Percentiles rank a stretch among this genome's conserved stretches.
These are phyloP conservation scores for Solanum hybrid DNA, from an alignment of 305 asterid genomes.

Conservation along the genomic window DNA sequence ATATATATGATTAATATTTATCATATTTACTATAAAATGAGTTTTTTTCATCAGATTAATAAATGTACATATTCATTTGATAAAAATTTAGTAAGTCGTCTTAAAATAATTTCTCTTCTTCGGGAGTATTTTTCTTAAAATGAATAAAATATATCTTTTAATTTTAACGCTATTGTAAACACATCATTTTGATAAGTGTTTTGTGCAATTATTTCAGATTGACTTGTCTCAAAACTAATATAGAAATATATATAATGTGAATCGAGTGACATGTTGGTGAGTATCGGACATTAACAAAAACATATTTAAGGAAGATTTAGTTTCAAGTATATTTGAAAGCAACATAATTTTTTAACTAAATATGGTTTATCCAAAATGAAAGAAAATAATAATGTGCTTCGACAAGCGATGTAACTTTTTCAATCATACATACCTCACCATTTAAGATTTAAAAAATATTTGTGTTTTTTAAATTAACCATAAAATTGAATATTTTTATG, in stretches of 20 bases:
- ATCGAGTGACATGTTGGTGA: not conserved
- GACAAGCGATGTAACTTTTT: not conserved
- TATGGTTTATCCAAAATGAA: not conserved
- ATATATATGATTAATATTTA: not conserved
- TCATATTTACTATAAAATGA: not conserved
- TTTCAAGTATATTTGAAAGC: not conserved
- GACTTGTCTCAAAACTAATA: not conserved
- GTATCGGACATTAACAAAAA: not conserved
- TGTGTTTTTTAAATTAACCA: not conserved
- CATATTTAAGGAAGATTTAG: not conserved
- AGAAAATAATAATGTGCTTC: not conserved
- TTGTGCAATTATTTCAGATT: not conserved
- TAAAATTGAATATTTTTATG: not conserved
- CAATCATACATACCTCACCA: not conserved
- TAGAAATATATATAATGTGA: not conserved
- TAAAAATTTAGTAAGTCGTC: not conserved
- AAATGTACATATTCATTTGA: not conserved
- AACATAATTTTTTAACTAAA: not conserved
- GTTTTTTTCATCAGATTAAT: not conserved
- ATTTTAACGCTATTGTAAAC: not conserved
- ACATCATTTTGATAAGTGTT: not conserved
- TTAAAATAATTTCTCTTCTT: not conserved
- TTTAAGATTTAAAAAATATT: not conserved
- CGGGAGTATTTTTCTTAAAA: not conserved
- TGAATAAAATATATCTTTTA: not conserved